phyloP scores from a whole-genome alignment of 1,284 basidiomycete species.

The Schizopora paradoxa region DNA sequence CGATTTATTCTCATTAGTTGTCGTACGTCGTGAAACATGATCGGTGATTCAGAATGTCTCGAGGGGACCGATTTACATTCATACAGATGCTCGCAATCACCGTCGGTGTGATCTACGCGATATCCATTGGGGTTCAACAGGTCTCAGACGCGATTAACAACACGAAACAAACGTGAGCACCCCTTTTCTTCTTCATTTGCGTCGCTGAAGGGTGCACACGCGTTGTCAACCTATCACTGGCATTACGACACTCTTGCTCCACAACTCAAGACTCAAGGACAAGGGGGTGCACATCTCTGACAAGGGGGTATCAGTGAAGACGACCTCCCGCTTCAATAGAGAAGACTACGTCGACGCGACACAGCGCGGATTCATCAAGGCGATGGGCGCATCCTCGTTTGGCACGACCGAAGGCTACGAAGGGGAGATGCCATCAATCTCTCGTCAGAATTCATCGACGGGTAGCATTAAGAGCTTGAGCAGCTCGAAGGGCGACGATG shows the following conservation, averaged over 20 bases:
- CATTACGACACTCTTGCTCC: not conserved
- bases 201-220: conserved; percentile 8
- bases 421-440: not conserved
- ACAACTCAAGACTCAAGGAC: conserved; percentile 42
- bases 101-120: conserved; percentile 37
- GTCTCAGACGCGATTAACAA: conserved; percentile 37
- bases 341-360: conserved; percentile 67
- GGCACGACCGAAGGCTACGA: conserved; percentile 5
- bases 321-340: conserved; percentile 47
- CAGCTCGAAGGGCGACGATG: too few species aligned
- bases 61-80: not conserved
- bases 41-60: not conserved
- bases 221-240: not conserved
- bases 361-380: conserved; percentile 36
- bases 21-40: conserved; percentile 3
- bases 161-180: conserved; percentile 44
- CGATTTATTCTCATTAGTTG: conserved; percentile 5
- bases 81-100: conserved; percentile 40
- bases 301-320: conserved; percentile 59
- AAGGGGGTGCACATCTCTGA: conserved; percentile 50
- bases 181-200: conserved; percentile 1
- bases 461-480: too few species aligned
- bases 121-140: conserved; percentile 31
- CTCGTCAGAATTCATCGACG: conserved; percentile 7
- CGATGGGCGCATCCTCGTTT: conserved; percentile 15